A percentile compares a stretch with the other conserved stretches of the same genome.
These are phyloP conservation scores for Glycyrrhiza uralensis DNA, from an alignment of 306 rosid genomes.

Conservation along the genomic window DNA sequence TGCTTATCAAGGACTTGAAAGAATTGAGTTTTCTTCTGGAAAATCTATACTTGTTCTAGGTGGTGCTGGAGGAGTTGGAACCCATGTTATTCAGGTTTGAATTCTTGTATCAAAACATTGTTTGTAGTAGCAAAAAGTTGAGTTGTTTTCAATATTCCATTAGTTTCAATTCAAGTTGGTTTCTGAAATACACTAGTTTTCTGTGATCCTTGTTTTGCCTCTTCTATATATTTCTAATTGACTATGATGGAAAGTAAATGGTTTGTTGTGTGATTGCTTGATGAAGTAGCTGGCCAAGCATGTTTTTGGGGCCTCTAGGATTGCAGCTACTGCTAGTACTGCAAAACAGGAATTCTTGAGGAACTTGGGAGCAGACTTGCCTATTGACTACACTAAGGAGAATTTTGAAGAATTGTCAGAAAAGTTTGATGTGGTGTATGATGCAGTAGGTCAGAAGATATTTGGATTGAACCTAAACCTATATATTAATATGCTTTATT, in stretches of 20 bases:
- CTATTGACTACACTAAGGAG: conserved; percentile 62
- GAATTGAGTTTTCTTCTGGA: conserved; percentile 34
- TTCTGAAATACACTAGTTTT: neutral
- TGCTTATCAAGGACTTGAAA: conserved; percentile 61
- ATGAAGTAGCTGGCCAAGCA: conserved; percentile 55
- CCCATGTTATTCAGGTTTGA: conserved; percentile 49
- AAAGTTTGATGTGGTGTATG: conserved; percentile 67
- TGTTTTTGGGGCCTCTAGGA: conserved; percentile 56
- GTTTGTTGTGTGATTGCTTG: neutral
- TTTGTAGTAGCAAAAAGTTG: neutral
- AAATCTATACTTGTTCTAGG: conserved; percentile 64
- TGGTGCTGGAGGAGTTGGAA: conserved; percentile 75
- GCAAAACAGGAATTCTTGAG: conserved; percentile 48
- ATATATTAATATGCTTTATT: neutral
- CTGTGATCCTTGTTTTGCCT: neutral
- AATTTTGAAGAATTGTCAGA: conserved; percentile 54
- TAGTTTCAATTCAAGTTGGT: neutral
- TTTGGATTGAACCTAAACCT: neutral
- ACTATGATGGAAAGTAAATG: neutral
- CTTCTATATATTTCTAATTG: neutral
- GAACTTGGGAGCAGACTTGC: conserved; percentile 55
- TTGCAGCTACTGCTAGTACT: conserved; percentile 71
- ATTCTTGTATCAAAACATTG: neutral
- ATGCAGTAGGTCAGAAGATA: conserved; percentile 59
- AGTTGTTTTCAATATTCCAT: neutral